Conservation (phyloP, 1,139 yeast species). For the Candida tropicalis region DNA sequence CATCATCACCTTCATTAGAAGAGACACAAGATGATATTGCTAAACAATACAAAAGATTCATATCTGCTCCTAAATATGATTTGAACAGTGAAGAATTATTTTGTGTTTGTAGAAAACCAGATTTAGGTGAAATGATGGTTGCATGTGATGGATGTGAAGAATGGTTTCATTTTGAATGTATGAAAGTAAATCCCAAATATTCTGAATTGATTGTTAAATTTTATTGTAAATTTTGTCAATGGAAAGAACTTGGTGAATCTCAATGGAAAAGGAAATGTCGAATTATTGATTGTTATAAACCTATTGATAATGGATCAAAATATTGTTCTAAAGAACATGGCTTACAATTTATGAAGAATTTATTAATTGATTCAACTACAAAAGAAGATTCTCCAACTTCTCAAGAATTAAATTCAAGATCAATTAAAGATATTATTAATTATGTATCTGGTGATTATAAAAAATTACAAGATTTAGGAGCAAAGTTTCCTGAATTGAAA, state of each 20-base stretch:
- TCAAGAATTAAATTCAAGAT: constrained; percentile 20
- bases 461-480: constrained; percentile 26
- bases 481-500: constrained; percentile 42
- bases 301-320: constrained; percentile 59
- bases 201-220: constrained; percentile 64
- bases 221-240: constrained; percentile 75
- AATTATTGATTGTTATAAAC: constrained; percentile 57
- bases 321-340: constrained; percentile 83
- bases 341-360: constrained; percentile 45
- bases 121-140: constrained; percentile 77
- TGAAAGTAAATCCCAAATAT: constrained; percentile 57
- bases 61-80: constrained; percentile 46
- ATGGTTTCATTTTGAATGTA: constrained; percentile 89
- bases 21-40: constrained; percentile 45
- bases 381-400: constrained; percentile 12
- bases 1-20: constrained; percentile 3
- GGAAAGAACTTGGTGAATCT: constrained; percentile 47
- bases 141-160: constrained; percentile 95
- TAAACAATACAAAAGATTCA: constrained; percentile 47
- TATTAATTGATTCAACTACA: constrained; percentile 22
- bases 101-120: constrained; percentile 81
- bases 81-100: constrained; percentile 63
- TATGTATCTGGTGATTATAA: constrained; percentile 16
- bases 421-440: constrained; percentile 22
- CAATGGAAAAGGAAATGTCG: constrained; percentile 81